Base-by-base conservation (phyloP, 73 alveolate genomes). In the Uronychia setigera region DNA sequence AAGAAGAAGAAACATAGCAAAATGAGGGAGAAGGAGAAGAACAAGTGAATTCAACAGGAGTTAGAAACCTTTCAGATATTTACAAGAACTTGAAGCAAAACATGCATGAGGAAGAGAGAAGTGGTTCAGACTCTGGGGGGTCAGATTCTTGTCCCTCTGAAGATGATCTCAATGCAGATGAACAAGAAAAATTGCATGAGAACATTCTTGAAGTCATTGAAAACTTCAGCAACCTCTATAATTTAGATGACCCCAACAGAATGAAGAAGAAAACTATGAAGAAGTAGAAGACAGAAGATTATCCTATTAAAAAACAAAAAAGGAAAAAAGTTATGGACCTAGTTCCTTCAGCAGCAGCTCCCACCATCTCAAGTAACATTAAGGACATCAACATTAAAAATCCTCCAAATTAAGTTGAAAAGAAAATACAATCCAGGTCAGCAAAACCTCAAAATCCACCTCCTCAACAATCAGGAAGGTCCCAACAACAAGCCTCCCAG, bases 61-160 rank as follows among this genome's bases (percentile, higher is more conserved):
- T 46, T 19, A 5, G 67, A 19, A 46, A 19, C 67, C 67, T 46
- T 19, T 5, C 67, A 11, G 67, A 46, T 11, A 46, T 46, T 19
- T 46, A 46, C 67, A 46, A 46, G 19, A 46, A 46, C 67, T 19
- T 46, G n/a, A 46, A 46, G 67, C 5, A 46, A 19, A 46, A 46
- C 67, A 46, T 46, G 5, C 67, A 46, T 46, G 67, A 46, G 67
- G 67, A 46, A 46, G 5, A 46, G 67, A 46, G 67, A 46, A 46
- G 19, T 19, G 5, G 67, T 19, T 46, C 67, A 46, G 67, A 46
- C 67, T 46, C 67, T 11, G 67, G 79, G 29, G 79, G 79, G 5
- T 67, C 85, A 76, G 92, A 86, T 33, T 86, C 87, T n/a, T 83
- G 79, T 33, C 92, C 92, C 33, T 80, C 58, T 31, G 92, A 80